phyloP scores from a whole-genome alignment of 352 stramenopile genomes.

The Phytophthora pini region DNA sequence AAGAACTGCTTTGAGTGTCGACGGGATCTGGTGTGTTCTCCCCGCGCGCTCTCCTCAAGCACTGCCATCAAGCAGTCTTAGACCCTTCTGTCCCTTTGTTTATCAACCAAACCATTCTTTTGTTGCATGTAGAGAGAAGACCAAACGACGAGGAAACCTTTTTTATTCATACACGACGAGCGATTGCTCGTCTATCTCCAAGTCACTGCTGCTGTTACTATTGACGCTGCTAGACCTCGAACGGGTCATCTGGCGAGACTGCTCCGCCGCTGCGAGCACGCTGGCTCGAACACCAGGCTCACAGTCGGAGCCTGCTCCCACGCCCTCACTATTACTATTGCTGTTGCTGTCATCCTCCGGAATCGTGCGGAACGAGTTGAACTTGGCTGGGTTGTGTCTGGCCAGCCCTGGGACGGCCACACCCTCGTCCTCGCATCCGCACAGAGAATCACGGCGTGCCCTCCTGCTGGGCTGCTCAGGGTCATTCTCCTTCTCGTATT shows the following conservation, averaged over 20 bases:
- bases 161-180: slow-evolving; percentile 45
- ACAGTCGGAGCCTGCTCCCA: slow-evolving; percentile 30
- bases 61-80: slow-evolving; percentile 22
- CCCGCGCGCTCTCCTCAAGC: slow-evolving; percentile 6
- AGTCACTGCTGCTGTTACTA: slow-evolving; percentile 38
- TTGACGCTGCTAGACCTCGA: slow-evolving; percentile 31
- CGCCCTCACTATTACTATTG: slow-evolving; percentile 42
- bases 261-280: slow-evolving; percentile 33
- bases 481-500: slow-evolving; percentile 29
- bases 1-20: slow-evolving; percentile 47
- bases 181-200: slow-evolving; percentile 40
- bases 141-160: slow-evolving; percentile 5
- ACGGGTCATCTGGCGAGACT: slow-evolving; percentile 22
- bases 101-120: slow-evolving; percentile 6
- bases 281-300: slow-evolving; percentile 23
- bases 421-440: slow-evolving; percentile 64
- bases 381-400: slow-evolving; percentile 79
- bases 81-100: slow-evolving; percentile 13
- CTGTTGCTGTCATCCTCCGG: slow-evolving; percentile 48
- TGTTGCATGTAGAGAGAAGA: slow-evolving; percentile 7
- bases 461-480: slow-evolving; percentile 19
- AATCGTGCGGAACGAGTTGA: slow-evolving; percentile 83
- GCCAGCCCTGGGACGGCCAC: slow-evolving; percentile 77
- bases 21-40: slow-evolving; percentile 26
- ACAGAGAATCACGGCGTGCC: slow-evolving; percentile 42